Evolutionary conservation across 163 green algal genomes (phyloP).

Genomic region (Prototheca wickerhamii): DNA sequence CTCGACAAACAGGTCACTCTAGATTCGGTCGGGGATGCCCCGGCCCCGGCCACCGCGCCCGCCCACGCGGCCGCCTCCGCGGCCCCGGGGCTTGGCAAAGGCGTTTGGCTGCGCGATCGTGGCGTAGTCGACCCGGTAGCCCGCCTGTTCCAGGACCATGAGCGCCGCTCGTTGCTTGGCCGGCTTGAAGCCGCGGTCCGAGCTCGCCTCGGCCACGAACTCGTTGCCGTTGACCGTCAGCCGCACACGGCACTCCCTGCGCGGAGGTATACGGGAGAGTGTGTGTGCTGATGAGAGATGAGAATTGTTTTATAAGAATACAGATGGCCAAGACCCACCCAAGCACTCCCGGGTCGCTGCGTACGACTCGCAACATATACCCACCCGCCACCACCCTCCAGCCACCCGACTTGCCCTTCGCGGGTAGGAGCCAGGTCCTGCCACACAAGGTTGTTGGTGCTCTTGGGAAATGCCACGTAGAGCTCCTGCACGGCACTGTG

Average conservation of each 20-base stretch:
- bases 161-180: slow-evolving; percentile 17
- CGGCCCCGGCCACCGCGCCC: not conserved
- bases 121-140: slow-evolving; percentile 13
- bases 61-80: not conserved
- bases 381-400: no score
- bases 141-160: slow-evolving; percentile 8
- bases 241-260: not conserved
- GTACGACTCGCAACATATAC: no score
- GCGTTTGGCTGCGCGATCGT: not conserved
- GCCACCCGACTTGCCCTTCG: not conserved
- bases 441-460: not conserved
- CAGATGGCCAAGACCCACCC: no score
- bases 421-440: not conserved
- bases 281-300: no score
- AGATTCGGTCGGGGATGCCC: not conserved
- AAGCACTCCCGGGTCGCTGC: no score
- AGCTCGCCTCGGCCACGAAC: slow-evolving; percentile 1
- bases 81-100: not conserved
- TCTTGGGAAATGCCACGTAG: not conserved
- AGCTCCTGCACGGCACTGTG: not conserved
- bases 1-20: no score
- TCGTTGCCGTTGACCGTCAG: slow-evolving; percentile 18
- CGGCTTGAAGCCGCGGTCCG: slow-evolving; percentile 4
- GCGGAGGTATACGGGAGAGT: no score
- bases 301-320: no score